Conservation (phyloP, 164 flowering plant genomes). For the Chimonanthus praecox region DNA sequence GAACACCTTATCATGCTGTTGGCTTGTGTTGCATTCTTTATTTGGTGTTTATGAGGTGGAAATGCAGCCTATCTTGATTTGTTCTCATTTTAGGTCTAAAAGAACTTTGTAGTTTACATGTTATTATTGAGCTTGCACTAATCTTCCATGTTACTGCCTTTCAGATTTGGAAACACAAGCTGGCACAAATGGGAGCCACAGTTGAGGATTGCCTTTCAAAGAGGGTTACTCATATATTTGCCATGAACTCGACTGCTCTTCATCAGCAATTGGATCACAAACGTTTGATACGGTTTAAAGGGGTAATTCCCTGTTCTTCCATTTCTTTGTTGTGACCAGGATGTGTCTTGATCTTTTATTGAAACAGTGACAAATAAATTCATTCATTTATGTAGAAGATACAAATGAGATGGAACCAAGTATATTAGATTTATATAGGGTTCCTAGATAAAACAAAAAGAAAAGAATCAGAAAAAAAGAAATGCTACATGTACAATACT, state of each 20-base stretch:
- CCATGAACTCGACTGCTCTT: conserved; percentile 40
- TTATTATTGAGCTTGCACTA: neutral
- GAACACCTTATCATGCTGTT: too few relatives aligned
- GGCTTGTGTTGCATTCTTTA: too few relatives aligned
- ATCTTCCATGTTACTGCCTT: neutral
- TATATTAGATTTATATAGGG: neutral
- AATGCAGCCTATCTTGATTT: neutral
- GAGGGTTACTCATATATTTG: conserved; percentile 70
- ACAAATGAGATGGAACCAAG: neutral
- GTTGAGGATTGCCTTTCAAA: conserved; percentile 50
- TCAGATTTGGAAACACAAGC: conserved; percentile 88
- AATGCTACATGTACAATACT: too few relatives aligned
- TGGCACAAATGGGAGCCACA: conserved; percentile 76
- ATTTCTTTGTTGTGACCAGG: neutral
- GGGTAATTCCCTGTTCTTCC: conserved; percentile 37
- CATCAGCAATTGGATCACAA: conserved; percentile 29
- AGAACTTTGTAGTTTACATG: neutral
- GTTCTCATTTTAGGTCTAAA: neutral
- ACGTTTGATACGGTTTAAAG: conserved; percentile 43
- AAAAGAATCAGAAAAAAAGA: neutral
- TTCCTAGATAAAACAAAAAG: neutral
- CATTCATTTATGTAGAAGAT: neutral
- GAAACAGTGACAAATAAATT: neutral
- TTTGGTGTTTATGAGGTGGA: too few relatives aligned
- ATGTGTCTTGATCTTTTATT: neutral